These are phyloP conservation scores for Saccharum hybrid DNA, from an alignment of 202 grass and related monocot genomes.

Conservation along the genomic window DNA sequence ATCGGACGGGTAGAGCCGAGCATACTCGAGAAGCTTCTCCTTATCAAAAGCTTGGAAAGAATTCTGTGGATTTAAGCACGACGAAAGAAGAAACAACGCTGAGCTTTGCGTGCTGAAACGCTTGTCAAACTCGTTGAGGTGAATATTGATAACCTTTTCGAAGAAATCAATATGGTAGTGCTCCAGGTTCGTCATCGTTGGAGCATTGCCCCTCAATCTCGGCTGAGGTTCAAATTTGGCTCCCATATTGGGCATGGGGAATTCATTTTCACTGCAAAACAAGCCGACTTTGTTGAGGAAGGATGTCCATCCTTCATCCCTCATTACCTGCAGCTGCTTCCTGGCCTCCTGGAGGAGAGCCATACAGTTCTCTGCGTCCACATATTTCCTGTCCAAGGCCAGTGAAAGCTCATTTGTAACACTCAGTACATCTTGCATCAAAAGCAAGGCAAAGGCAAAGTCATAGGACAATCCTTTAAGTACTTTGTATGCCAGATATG, in stretches of 20 bases:
- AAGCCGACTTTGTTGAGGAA: slow-evolving; percentile 38
- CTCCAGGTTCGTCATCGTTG: slow-evolving; percentile 14
- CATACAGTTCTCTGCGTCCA: slow-evolving; percentile 28
- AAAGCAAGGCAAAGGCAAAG: slow-evolving; percentile 38
- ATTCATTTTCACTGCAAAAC: slow-evolving; percentile 21
- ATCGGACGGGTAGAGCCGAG: slow-evolving; percentile 35
- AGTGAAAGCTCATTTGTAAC: slow-evolving; percentile 45
- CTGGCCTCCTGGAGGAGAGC: slow-evolving; percentile 27
- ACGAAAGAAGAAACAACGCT: slow-evolving; percentile 1
- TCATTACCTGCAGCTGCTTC: slow-evolving; percentile 40
- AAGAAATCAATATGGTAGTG: slow-evolving; percentile 38
- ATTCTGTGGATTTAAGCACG: slow-evolving; percentile 38
- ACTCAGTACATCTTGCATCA: slow-evolving; percentile 41
- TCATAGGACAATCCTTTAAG: slow-evolving; percentile 5
- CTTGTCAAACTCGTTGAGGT: slow-evolving; percentile 23
- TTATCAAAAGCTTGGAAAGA: slow-evolving; percentile 45
- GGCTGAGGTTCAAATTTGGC: not conserved
- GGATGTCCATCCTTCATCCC: slow-evolving; percentile 35
- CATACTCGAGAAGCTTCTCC: slow-evolving; percentile 27
- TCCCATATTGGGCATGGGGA: slow-evolving; percentile 19
- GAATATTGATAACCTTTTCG: slow-evolving; percentile 37
- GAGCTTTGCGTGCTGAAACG: slow-evolving; percentile 28
- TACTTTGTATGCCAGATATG: slow-evolving; percentile 15
- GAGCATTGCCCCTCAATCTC: not conserved
- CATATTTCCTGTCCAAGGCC: slow-evolving; percentile 25